Evolutionary conservation across 108 stramenopile species (phyloP), one percentile per base, ranked within the genome.

Genomic region (Hondaea fermentalgiana): DNA sequence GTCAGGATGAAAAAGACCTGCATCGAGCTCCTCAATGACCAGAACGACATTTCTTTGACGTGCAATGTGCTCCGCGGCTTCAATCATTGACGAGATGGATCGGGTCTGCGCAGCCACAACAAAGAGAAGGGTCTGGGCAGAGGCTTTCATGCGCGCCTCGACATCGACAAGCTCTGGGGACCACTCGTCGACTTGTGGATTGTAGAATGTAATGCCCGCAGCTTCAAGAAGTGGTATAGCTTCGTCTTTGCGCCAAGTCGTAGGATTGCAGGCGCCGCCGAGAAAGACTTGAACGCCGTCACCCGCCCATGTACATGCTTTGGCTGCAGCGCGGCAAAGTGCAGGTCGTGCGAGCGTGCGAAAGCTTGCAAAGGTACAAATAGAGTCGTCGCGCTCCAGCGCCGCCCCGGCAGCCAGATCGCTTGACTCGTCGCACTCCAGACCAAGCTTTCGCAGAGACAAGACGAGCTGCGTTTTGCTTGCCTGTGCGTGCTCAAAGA

Each of bases 121-220:
- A 42, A 89, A 89, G 45, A 89, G 59, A 10, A 89, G 89, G 1
- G 23, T 19, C 28, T 14, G 44, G 4, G 89, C 89, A 21, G 42
- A 87, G 5, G 16, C 44, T 49, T 89, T 89, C 87, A 35, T 47
- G 47, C 14, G 6, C 2, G 87, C 89, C 17, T 89, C 89, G 8
- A 88, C 0, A 4, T 55, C 42, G 4, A 89, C 59, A 5, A 88
- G 57, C 17, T 49, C 45, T 4, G 87, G 44, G 19, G 21, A n/a
- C 89, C 89, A 89, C 21, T 89, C 83, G 17, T 88, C 76, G 1
- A 57, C 87, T 87, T 89, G 89, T 14, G 89, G 89, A 5, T 89
- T 87, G 60, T 49, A 89, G 51, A 47, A 89, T 10, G 57, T 53
- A 45, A 89, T 60, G 58, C 76, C 57, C 16, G 58, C 83, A n/a